Conservation (phyloP, 2,329 filamentous ascomycete genomes). For the Fusarium transvaalense region DNA sequence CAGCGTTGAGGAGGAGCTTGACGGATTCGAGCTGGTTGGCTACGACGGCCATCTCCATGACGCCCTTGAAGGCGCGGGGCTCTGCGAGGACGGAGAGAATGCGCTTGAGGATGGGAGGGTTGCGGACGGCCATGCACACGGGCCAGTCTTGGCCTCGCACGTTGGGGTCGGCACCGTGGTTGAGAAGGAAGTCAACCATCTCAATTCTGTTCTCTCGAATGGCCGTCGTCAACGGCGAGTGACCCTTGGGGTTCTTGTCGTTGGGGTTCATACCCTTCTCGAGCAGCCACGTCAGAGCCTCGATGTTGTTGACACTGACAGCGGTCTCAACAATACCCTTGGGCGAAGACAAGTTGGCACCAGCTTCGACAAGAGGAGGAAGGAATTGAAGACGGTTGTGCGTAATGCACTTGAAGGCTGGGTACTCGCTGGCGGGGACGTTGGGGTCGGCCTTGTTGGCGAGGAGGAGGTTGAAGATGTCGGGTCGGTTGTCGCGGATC, state of each 20-base stretch:
- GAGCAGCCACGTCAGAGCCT: conserved; percentile 71
- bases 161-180: conserved; percentile 71
- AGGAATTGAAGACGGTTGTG: conserved; percentile 73
- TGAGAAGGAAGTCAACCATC: conserved; percentile 69
- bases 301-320: conserved; percentile 70
- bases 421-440: conserved; percentile 72
- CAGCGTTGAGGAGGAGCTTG: conserved; percentile 73
- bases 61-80: conserved; percentile 72
- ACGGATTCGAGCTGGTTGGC: conserved; percentile 76
- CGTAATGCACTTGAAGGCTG: conserved; percentile 76
- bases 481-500: conserved; percentile 73
- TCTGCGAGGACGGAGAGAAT: conserved; percentile 69
- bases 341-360: conserved; percentile 69
- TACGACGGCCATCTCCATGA: conserved; percentile 75
- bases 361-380: conserved; percentile 69
- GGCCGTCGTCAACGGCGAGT: conserved; percentile 74
- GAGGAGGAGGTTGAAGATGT: conserved; percentile 72
- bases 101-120: conserved; percentile 69
- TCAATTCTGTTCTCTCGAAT: conserved; percentile 71
- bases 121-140: conserved; percentile 74
- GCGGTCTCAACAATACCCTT: conserved; percentile 76
- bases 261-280: conserved; percentile 72
- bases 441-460: conserved; percentile 72
- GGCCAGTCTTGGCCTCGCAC: conserved; percentile 78
- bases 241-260: conserved; percentile 67